Conservation (phyloP, 306 rosid species). For the Medicago truncatula region MtrunA17r5.0-ANR NC_053049.1:45782001-45782500, state of each 20-base stretch:
- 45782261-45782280: neutral
- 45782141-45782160: too few relatives aligned
- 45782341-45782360: constrained; percentile 48
- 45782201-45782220: too few relatives aligned
- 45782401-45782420: constrained; percentile 28
- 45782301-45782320: constrained; percentile 28
- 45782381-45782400: constrained; percentile 37
- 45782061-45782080: too few relatives aligned
- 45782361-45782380: constrained; percentile 37
- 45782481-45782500: constrained; percentile 36
- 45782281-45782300: constrained; percentile 5
- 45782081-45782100: too few relatives aligned
- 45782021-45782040: too few relatives aligned
- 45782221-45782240: neutral
- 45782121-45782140: too few relatives aligned
- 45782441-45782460: constrained; percentile 33
- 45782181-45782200: too few relatives aligned
- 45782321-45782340: constrained; percentile 26
- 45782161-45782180: too few relatives aligned
- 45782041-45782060: too few relatives aligned
- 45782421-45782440: constrained; percentile 5
- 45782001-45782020: too few relatives aligned
- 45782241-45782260: constrained; percentile 38
- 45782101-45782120: too few relatives aligned
- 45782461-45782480: constrained; percentile 47